Evolutionary conservation across 495 filamentous ascomycete species (phyloP).

Genomic region (Lasiosphaeris hirsuta): DNA sequence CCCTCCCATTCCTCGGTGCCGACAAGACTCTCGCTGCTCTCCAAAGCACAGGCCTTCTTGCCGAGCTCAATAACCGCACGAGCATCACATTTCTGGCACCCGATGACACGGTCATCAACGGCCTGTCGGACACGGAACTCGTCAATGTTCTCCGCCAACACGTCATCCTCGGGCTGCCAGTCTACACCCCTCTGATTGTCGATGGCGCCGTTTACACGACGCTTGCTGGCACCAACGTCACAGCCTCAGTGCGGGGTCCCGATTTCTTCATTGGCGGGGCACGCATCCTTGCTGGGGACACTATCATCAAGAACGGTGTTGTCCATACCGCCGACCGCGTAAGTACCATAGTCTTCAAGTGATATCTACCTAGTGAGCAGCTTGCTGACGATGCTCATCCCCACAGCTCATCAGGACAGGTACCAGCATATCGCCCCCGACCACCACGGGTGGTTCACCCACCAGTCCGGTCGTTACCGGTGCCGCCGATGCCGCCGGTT

Average conservation of each 20-base stretch:
- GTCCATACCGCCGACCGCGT: slow-evolving; percentile 11
- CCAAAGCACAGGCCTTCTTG: slow-evolving; percentile 1
- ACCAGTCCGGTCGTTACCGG: too few relatives aligned
- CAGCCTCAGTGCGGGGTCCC: slow-evolving; percentile 3
- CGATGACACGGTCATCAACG: not conserved
- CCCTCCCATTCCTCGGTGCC: slow-evolving; percentile 8
- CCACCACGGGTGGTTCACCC: too few relatives aligned
- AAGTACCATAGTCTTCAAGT: too few relatives aligned
- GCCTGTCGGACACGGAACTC: not conserved
- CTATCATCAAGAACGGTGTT: slow-evolving; percentile 15
- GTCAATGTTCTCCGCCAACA: slow-evolving; percentile 5
- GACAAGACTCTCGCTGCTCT: slow-evolving; percentile 30
- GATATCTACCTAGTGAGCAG: too few relatives aligned
- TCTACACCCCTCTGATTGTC: slow-evolving; percentile 6
- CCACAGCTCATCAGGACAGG: too few relatives aligned
- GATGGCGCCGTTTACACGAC: slow-evolving; percentile 11
- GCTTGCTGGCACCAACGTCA: slow-evolving; percentile 8
- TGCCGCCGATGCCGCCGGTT: too few relatives aligned
- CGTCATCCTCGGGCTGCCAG: slow-evolving; percentile 2
- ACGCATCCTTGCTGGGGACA: slow-evolving; percentile 9
- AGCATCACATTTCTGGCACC: slow-evolving; percentile 11
- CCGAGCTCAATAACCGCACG: slow-evolving; percentile 1
- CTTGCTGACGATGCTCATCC: too few relatives aligned
- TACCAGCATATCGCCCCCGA: too few relatives aligned
- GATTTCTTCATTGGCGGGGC: slow-evolving; percentile 11